Percentiles rank a stretch among this genome's conserved stretches.
Conservation (phyloP, 257 asterid genomes). For the Solanum clarkiae region DNA sequence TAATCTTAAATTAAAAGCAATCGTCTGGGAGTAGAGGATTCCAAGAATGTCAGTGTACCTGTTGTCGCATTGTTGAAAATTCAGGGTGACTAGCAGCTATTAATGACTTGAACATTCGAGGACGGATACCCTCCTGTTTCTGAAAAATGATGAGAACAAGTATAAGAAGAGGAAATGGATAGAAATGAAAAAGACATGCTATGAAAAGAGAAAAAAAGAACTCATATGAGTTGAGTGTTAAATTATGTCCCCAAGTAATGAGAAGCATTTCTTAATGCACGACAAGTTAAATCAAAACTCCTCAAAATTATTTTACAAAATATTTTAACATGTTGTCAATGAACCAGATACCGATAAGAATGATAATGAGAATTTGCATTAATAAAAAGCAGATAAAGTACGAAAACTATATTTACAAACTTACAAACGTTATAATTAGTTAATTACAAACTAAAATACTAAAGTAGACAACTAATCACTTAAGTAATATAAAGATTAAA, state of each 20-base stretch:
- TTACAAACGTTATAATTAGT: too few species aligned
- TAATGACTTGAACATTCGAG: slow-evolving; percentile 95
- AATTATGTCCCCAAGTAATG: background rate
- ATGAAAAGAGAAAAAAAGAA: background rate
- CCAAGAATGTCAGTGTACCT: slow-evolving; percentile 36
- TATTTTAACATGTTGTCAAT: background rate
- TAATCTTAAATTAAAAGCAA: background rate
- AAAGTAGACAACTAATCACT: too few species aligned
- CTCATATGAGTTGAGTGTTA: background rate
- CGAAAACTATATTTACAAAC: too few species aligned
- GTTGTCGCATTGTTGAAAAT: slow-evolving; percentile 95
- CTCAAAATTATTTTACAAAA: background rate
- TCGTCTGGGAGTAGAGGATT: background rate
- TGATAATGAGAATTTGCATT: too few species aligned
- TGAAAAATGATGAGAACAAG: slow-evolving; percentile 19
- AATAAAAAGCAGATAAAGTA: too few species aligned
- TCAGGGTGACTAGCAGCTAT: slow-evolving; percentile 99
- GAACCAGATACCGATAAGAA: background rate
- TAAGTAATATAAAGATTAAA: too few species aligned
- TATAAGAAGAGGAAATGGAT: background rate
- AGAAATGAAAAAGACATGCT: background rate
- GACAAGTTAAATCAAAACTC: background rate
- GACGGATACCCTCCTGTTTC: slow-evolving; percentile 95
- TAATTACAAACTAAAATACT: too few species aligned
- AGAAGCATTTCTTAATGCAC: background rate